Evolutionary conservation across 768 basidiomycete genomes (phyloP), one percentile per base, ranked within the genome.

Genomic region (Symmetrospora coprosmae): DNA sequence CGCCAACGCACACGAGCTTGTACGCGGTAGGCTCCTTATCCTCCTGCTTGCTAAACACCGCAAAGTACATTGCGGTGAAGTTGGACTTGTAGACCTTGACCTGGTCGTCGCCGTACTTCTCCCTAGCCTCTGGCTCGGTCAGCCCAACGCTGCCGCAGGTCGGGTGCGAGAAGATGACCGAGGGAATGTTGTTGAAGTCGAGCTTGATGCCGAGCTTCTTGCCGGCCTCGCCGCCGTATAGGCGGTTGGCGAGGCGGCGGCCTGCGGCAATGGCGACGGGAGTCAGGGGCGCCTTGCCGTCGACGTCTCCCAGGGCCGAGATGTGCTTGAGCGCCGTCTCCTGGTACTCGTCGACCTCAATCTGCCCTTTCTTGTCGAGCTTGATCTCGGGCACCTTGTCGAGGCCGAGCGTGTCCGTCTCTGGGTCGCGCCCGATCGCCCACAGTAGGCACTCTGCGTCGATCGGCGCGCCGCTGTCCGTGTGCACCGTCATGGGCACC

Each of bases 241-340:
- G 74, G 61, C 94, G 77, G 74, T 97, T 97, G 53, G 85, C 78
- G 37, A 96, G 76, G 63, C 89, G 76, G 62, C 94, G 77, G 21
- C 89, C 94, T 16, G 94, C 94, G 47, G 92, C 92, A 60, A 99
- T 92, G 39, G 94, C 94, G 9, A 99, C 94, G 16, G 94, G 94
- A 3, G 94, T 99, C 61, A 99, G 77, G 31, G 92, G 76, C 40
- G 82, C 86, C 73, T 94, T 91, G 63, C 94, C 94, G 66, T 81
- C 81, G 21, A 90, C 87, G 70, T 99, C 94, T 1, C 94, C 94
- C 59, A 97, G 83, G 1, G 89, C 81, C 41, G 78, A 82, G 66
- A 97, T 77, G 43, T 80, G 78, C 30, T 79, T 74, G 19, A 89
- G 79, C 50, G 71, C 78, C 50, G 87, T 81, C 70, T 84, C 82